phyloP scores from a whole-genome alignment of 2,329 filamentous ascomycete genomes.

The Calonectria naviculata region DNA sequence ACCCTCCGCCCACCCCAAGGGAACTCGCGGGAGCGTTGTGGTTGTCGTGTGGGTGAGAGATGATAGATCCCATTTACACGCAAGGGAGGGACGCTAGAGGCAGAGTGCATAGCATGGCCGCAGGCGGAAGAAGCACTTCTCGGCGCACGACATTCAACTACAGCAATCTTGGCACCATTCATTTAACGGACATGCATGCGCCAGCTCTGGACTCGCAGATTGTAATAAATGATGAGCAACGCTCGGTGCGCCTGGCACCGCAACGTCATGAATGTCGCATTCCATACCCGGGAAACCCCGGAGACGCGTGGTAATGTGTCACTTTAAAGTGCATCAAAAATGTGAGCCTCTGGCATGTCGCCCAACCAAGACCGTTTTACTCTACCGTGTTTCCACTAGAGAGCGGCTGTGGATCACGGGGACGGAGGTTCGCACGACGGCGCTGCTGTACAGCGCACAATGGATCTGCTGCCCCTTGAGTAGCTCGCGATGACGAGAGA shows the following conservation, averaged over 20 bases:
- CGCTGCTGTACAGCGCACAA: conserved; percentile 6
- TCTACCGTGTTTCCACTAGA: not conserved
- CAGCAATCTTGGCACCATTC: conserved; percentile 4
- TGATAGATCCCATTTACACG: conserved; percentile 12
- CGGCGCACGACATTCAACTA: conserved; percentile 27
- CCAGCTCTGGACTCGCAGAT: not conserved
- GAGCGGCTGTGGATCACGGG: conserved; percentile 13
- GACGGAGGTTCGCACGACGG: conserved; percentile 20
- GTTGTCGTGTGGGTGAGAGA: conserved; percentile 12
- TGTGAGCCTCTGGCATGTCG: not conserved
- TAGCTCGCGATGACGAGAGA: conserved; percentile 14
- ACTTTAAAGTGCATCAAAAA: conserved; percentile 17
- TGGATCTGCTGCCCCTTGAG: not conserved
- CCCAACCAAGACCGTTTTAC: conserved; percentile 7
- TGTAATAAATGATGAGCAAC: conserved; percentile 7
- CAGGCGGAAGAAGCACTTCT: conserved; percentile 26
- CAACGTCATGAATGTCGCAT: conserved; percentile 12
- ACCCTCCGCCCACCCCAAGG: conserved; percentile 31
- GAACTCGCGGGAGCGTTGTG: conserved; percentile 5
- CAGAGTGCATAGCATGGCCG: conserved; percentile 24
- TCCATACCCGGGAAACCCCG: conserved; percentile 16
- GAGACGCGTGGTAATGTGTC: conserved; percentile 17
- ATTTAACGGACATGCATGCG: not conserved
- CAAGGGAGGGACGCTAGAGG: conserved; percentile 28
- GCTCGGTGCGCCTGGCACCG: not conserved